Base-by-base conservation (phyloP, 768 basidiomycete species). In the Russula lepida region DNA sequence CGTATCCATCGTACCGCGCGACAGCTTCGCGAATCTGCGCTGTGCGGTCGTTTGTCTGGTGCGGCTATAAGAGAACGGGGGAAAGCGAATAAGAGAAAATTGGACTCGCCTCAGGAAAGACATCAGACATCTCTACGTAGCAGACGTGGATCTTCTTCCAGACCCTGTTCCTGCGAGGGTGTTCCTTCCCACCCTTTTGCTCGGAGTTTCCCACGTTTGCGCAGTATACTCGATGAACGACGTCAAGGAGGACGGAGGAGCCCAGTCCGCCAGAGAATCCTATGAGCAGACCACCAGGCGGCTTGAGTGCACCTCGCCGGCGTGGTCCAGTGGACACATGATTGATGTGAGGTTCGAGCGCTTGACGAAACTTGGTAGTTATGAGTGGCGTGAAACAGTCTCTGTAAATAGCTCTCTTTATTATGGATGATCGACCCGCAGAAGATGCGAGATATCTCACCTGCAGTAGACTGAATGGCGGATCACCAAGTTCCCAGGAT, bases 381-480 rank as follows among this genome's bases (percentile, higher is more conserved):
- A 88, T 74, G 23, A 86, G 76, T 5, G 83, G 80, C 41, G 79
- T 75, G 71, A 92, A 89, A 67, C 89, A 91, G 4, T 76, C 79
- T 71, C 85, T 86, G 66, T 21, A 54, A 37, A 39, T 4, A 23
- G 17, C 46, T 48, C 21, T 43, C 17, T 21, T 44, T 39, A 48
- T 19, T 28, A 35, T 53, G 28, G 15, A 33, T 41, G 12, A 59
- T 5, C 46, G n/a, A 21, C 51, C 47, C 33, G 51, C 37, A 6
- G 30, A 64, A 52, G 48, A 58, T 11, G 35, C 58, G 30, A 49
- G 51, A 37, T 41, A 60, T 64, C 78, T 67, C 68, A 89, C 89
- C 84, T 89, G 88, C 90, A 92, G 69, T 92, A 92, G 21, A 89
- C 86, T 15, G 86, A 83, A 70, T 92, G 88, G 44, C 88, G 79